phyloP scores from a whole-genome alignment of 2,329 filamentous ascomycete genomes.

The Fusarium equiseti region DNA sequence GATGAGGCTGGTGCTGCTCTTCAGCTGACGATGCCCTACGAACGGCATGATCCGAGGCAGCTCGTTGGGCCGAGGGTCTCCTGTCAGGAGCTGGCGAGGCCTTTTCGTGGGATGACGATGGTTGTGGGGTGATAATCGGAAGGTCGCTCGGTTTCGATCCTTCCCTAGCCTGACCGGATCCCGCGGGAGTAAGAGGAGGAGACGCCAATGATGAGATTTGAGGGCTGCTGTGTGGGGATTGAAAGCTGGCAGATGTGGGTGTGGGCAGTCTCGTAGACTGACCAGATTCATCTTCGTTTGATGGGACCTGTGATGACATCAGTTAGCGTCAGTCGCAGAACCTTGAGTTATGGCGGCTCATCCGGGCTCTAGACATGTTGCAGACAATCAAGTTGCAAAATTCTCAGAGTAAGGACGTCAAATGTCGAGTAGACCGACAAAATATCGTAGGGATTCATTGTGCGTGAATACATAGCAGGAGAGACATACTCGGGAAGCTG shows the following conservation, averaged over 20 bases:
- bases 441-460: constrained; percentile 1
- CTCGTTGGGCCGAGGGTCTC: constrained; percentile 57
- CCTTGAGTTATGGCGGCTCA: constrained; percentile 13
- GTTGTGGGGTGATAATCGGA: constrained; percentile 74
- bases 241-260: constrained; percentile 72
- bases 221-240: constrained; percentile 76
- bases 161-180: constrained; percentile 65
- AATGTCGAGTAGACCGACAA: not conserved
- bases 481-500: constrained; percentile 79
- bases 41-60: constrained; percentile 58
- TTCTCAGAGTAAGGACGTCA: not conserved
- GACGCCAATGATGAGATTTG: constrained; percentile 81
- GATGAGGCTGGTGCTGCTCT: constrained; percentile 58
- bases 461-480: constrained; percentile 20
- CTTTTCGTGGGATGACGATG: constrained; percentile 69
- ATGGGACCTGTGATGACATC: constrained; percentile 62
- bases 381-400: not conserved
- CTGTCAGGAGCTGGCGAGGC: constrained; percentile 57
- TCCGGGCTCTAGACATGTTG: constrained; percentile 1
- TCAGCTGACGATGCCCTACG: constrained; percentile 58
- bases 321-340: constrained; percentile 47
- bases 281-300: constrained; percentile 69
- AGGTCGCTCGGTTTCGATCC: constrained; percentile 56
- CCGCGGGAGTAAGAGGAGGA: constrained; percentile 88
- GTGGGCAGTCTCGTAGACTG: constrained; percentile 74